Conservation (phyloP, 2,329 filamentous ascomycete species). For the Pyrenophora tritici-repentis region DNA sequence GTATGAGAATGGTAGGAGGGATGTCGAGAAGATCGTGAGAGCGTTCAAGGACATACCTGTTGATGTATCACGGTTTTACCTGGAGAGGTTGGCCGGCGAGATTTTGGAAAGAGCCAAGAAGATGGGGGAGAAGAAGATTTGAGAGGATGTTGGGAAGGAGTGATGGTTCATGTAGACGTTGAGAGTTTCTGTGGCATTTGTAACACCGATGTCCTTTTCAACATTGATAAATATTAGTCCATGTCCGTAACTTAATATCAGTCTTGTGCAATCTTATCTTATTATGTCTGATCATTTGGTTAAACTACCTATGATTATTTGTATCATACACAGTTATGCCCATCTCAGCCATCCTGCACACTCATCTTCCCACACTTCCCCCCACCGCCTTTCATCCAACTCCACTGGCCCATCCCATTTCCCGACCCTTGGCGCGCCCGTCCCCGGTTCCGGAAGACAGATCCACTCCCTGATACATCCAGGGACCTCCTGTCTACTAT, state of each 20-base stretch:
- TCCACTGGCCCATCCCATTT: constrained; percentile 65
- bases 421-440: constrained; percentile 68
- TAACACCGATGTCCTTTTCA: no score
- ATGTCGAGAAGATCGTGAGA: constrained; percentile 69
- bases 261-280: neutral
- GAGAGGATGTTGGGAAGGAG: neutral
- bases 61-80: constrained; percentile 74
- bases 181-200: no score
- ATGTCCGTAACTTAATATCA: neutral
- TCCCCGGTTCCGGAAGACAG: constrained; percentile 77
- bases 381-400: constrained; percentile 63
- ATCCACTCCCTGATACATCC: constrained; percentile 82
- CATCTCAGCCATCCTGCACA: no score
- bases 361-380: constrained; percentile 55
- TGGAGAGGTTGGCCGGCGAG: constrained; percentile 73
- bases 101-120: constrained; percentile 52
- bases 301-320: no score
- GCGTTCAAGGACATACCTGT: constrained; percentile 68
- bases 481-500: constrained; percentile 88
- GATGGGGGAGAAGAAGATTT: constrained; percentile 15
- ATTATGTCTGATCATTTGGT: neutral
- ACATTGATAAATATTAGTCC: neutral
- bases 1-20: constrained; percentile 79
- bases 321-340: no score
- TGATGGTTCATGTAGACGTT: no score